phyloP scores from a whole-genome alignment of 2,329 filamentous ascomycete genomes.

The Tetracladium maxilliforme region DNA sequence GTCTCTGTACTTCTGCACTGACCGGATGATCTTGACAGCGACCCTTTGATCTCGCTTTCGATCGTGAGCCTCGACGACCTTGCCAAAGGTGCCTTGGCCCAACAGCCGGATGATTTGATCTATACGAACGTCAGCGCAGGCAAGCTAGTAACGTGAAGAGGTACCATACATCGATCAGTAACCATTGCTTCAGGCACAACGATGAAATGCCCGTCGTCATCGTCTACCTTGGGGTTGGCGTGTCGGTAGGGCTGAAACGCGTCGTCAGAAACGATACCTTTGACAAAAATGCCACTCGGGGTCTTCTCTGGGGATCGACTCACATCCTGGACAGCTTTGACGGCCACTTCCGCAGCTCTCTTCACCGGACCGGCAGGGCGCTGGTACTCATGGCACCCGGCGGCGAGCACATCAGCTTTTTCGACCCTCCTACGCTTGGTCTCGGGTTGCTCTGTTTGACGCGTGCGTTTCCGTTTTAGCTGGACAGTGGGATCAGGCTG shows the following conservation, averaged over 20 bases:
- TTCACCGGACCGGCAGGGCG: slow-evolving; percentile 79
- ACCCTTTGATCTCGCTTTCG: slow-evolving; percentile 37
- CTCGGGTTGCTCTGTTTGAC: slow-evolving; percentile 62
- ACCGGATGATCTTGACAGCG: slow-evolving; percentile 55
- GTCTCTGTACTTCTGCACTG: slow-evolving; percentile 54
- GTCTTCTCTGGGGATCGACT: slow-evolving; percentile 17
- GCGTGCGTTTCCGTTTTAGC: slow-evolving; percentile 92
- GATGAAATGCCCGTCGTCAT: slow-evolving; percentile 95
- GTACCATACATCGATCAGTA: slow-evolving; percentile 71
- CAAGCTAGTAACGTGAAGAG: not conserved
- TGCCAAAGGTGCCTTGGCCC: slow-evolving; percentile 54
- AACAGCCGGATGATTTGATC: slow-evolving; percentile 46
- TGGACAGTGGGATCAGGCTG: too few species aligned
- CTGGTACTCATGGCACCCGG: slow-evolving; percentile 65
- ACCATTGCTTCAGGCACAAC: slow-evolving; percentile 76
- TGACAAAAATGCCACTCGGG: slow-evolving; percentile 2
- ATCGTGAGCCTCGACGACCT: slow-evolving; percentile 51
- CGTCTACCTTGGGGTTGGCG: slow-evolving; percentile 67
- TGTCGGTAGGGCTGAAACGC: slow-evolving; percentile 26
- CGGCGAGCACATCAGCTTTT: slow-evolving; percentile 55
- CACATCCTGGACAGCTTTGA: slow-evolving; percentile 48
- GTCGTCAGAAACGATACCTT: too few species aligned
- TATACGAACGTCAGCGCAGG: slow-evolving; percentile 17
- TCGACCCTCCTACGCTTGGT: slow-evolving; percentile 71
- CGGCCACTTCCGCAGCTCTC: slow-evolving; percentile 69